Evolutionary conservation across 2,329 filamentous ascomycete genomes (phyloP).

Genomic region (Aspergillus aculeatus): DNA sequence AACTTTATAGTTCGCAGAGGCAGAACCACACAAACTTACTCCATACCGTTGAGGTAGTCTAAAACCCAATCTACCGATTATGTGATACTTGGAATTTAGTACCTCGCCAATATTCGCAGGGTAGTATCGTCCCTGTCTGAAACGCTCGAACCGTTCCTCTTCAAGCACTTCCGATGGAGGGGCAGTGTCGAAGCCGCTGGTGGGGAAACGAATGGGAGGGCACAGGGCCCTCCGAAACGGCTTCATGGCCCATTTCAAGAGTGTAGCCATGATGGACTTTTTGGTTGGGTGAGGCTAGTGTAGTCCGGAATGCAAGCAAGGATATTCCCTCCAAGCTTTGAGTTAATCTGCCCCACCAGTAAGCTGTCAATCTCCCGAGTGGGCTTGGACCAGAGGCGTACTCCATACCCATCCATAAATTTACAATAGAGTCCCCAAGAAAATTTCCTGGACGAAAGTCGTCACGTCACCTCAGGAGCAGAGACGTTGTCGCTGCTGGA

Average conservation of each 20-base stretch:
- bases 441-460: too few species aligned
- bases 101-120: too few species aligned
- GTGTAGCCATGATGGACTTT: too few species aligned
- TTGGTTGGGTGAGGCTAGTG: too few species aligned
- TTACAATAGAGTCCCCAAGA: background rate
- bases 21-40: slow-evolving; percentile 16
- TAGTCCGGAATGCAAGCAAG: too few species aligned
- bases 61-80: background rate
- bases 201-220: too few species aligned
- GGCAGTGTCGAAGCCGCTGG: slow-evolving; percentile 10
- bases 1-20: too few species aligned
- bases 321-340: too few species aligned
- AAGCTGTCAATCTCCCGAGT: background rate
- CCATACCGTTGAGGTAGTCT: slow-evolving; percentile 29
- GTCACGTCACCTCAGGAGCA: background rate
- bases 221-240: too few species aligned
- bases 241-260: too few species aligned
- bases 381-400: background rate
- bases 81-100: too few species aligned
- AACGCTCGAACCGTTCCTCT: slow-evolving; percentile 24
- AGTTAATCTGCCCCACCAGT: background rate
- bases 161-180: slow-evolving; percentile 21
- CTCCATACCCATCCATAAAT: background rate
- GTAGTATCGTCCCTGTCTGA: slow-evolving; percentile 16
- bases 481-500: background rate